Base-by-base conservation (phyloP, 1,284 basidiomycete species). In the Sporisorium sorghi region DNA sequence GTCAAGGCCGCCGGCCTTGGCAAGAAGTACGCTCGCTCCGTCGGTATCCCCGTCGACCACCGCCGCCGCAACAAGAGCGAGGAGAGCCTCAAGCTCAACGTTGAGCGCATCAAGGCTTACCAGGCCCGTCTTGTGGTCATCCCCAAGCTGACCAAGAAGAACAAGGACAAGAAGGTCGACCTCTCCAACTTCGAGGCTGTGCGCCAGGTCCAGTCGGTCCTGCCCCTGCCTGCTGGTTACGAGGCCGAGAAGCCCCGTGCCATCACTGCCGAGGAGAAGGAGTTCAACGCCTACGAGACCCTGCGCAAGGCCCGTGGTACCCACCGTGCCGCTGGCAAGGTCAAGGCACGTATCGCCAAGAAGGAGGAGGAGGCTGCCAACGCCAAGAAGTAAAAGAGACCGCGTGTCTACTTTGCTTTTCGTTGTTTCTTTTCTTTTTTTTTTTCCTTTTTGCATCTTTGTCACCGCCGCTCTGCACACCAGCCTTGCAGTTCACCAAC, bases 21-120 rank as follows among this genome's bases (percentile, higher is more conserved):
- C 83, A 91, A 90, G 88, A 98, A 97, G 88, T 91, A 94, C 87
- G 97, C 97, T 44, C 90, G 91, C 73, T 90, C 92, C 82, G 87
- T 99, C 83, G 96, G 96, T 74, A 93, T 99, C 84, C 91, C 93
- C 76, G 94, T 98, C 79, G 96, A 99, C 88, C 94, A 97, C 89
- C 90, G 96, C 86, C 91, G 97, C 88, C 90, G 94, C 86, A 97
- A 97, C 89, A 81, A 94, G 87, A 94, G 92, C 85, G 96, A 97
- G 88, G 96, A 99, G 90, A 93, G 93, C 85, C 94, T 97, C 88
- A 90, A 91, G 84, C 85, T 97, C 85, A 99, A 99, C 87, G 92
- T 97, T 62, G 93, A 96, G 87, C 90, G 96, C 84, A 88, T 99
- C 86, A 90, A 93, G 87, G 92, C 92, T 51, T 99, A 99, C 92